These are phyloP conservation scores for Styphnolobium japonicum DNA, from an alignment of 306 rosid species.

Conservation along the genomic window DNA sequence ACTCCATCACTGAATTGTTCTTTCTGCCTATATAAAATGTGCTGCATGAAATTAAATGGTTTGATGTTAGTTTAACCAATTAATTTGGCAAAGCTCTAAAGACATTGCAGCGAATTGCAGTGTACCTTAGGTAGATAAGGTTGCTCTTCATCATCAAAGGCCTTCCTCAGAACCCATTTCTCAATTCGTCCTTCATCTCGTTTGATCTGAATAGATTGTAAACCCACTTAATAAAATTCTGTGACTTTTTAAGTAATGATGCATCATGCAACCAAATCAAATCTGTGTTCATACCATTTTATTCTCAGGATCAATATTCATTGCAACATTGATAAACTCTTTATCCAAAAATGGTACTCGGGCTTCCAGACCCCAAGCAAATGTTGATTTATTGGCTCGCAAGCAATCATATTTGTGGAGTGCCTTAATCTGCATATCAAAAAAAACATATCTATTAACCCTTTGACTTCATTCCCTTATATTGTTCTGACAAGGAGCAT, in stretches of 20 bases:
- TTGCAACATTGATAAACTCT: conserved; percentile 63
- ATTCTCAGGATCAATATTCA: conserved; percentile 71
- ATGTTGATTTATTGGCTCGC: conserved; percentile 81
- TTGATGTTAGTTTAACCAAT: conserved; percentile 12
- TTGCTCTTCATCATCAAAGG: conserved; percentile 73
- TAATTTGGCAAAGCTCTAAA: neutral
- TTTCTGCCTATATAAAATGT: conserved; percentile 79
- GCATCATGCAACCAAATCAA: neutral
- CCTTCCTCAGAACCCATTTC: conserved; percentile 81
- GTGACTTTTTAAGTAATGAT: neutral
- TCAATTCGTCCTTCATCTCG: conserved; percentile 65
- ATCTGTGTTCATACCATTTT: conserved; percentile 50
- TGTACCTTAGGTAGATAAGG: conserved; percentile 87
- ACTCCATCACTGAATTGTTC: conserved; percentile 94
- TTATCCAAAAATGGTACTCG: conserved; percentile 87
- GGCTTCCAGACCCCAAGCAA: conserved; percentile 90
- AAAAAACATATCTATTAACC: neutral
- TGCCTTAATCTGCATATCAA: conserved; percentile 62
- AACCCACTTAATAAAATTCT: neutral
- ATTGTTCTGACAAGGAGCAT: neutral
- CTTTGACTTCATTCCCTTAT: neutral
- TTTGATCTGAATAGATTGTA: conserved; percentile 49
- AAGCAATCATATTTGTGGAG: conserved; percentile 80
- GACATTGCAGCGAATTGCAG: neutral
- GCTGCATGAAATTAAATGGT: conserved; percentile 44